These are phyloP conservation scores for Scutellaria barbata DNA, from an alignment of 257 asterid genomes.

Conservation along the genomic window DNA sequence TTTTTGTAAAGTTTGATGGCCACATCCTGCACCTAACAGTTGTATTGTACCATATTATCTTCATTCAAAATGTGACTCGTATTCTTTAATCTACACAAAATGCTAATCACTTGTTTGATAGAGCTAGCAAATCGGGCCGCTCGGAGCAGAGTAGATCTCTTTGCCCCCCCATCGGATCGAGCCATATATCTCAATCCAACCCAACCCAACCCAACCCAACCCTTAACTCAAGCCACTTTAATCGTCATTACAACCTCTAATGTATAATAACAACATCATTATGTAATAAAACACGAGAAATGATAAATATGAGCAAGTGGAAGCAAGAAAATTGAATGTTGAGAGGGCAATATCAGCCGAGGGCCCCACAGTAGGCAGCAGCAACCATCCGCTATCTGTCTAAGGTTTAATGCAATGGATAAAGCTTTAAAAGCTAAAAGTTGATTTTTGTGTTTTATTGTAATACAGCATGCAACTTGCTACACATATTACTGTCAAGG, in stretches of 20 bases:
- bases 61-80: background rate
- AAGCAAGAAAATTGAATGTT: background rate
- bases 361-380: background rate
- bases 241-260: no score
- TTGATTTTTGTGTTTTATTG: slow-evolving; percentile 15
- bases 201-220: no score
- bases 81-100: background rate
- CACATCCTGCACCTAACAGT: background rate
- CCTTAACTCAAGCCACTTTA: no score
- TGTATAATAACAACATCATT: no score
- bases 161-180: no score
- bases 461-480: background rate
- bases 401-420: background rate
- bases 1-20: slow-evolving; percentile 15
- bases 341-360: slow-evolving; percentile 2
- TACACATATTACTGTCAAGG: background rate
- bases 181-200: no score
- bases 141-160: no score
- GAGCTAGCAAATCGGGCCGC: no score
- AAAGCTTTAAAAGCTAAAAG: slow-evolving; percentile 36
- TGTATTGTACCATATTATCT: background rate
- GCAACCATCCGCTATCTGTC: no score
- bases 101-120: no score
- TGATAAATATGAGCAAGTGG: no score
- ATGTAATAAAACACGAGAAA: no score